Evolutionary conservation across 1,284 basidiomycete genomes (phyloP).

Genomic region (Pascua guehoae): DNA sequence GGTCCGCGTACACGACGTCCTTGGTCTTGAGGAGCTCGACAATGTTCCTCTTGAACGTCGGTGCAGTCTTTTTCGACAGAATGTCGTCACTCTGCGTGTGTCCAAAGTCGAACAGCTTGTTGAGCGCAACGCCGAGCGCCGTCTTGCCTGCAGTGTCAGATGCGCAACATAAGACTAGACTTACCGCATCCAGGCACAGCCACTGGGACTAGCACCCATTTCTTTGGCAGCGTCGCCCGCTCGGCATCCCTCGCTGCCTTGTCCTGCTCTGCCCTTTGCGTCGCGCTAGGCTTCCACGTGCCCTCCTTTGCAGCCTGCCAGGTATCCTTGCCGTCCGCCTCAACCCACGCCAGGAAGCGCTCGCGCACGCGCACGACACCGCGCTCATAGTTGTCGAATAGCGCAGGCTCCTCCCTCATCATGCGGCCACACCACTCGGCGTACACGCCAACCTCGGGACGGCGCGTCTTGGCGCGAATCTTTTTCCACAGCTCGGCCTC

Average conservation of each 20-base stretch:
- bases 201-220: conserved; percentile 81
- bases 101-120: conserved; percentile 71
- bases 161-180: background rate
- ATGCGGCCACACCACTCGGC: conserved; percentile 53
- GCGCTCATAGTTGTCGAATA: conserved; percentile 65
- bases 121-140: conserved; percentile 71
- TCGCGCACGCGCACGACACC: conserved; percentile 80
- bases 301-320: conserved; percentile 52
- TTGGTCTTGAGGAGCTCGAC: conserved; percentile 59
- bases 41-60: conserved; percentile 74
- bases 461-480: conserved; percentile 36
- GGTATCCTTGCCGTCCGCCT: conserved; percentile 54
- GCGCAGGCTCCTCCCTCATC: conserved; percentile 60
- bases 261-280: conserved; percentile 14
- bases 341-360: conserved; percentile 68
- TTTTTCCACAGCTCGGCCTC: conserved; percentile 38
- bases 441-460: conserved; percentile 50
- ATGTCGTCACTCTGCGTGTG: conserved; percentile 94
- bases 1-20: conserved; percentile 83
- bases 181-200: conserved; percentile 88
- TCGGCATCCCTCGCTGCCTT: conserved; percentile 18
- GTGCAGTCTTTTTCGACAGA: conserved; percentile 69
- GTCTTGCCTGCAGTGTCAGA: conserved; percentile 73
- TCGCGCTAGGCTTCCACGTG: conserved; percentile 24
- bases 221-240: conserved; percentile 52